A percentile compares a stretch with the other conserved stretches of the same genome.
phyloP scores from a whole-genome alignment of 2,329 filamentous ascomycete genomes.

The Pestalotiopsis sp. region DNA sequence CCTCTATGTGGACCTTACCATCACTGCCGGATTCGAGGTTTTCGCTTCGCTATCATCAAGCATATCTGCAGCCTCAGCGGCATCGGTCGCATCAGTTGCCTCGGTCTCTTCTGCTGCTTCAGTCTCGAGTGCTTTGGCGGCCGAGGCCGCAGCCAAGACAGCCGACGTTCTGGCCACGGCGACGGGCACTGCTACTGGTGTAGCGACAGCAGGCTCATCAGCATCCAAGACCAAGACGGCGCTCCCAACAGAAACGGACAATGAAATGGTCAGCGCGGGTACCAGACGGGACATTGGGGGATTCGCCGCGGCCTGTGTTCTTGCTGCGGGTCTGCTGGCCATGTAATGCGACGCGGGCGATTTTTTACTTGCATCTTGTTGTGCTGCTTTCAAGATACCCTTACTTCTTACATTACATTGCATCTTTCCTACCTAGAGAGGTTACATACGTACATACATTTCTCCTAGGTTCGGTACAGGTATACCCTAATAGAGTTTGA shows the following conservation, averaged over 20 bases:
- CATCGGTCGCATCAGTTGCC: background rate
- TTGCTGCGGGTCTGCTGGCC: background rate
- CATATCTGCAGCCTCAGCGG: background rate
- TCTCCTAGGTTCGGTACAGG: background rate
- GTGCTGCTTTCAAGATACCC: background rate
- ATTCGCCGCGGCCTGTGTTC: background rate
- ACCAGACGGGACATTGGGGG: background rate
- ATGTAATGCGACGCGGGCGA: background rate
- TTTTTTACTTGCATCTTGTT: background rate
- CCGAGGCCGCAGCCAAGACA: constrained; percentile 4
- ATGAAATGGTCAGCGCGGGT: background rate
- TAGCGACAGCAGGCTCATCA: background rate
- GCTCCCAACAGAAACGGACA: background rate
- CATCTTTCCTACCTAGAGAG: background rate
- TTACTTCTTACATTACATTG: background rate
- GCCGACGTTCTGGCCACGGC: background rate
- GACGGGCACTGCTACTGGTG: background rate
- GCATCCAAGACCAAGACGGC: background rate
- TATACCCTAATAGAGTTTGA: background rate
- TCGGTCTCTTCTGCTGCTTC: background rate
- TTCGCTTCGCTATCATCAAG: background rate
- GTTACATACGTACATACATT: background rate
- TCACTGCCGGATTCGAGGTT: constrained; percentile 8
- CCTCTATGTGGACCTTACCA: constrained; percentile 6
- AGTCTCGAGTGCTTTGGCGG: background rate